A percentile compares a stretch with the other conserved stretches of the same genome.
phyloP scores from a whole-genome alignment of 2,329 filamentous ascomycete species.

The Verticillium tricorpus region DNA sequence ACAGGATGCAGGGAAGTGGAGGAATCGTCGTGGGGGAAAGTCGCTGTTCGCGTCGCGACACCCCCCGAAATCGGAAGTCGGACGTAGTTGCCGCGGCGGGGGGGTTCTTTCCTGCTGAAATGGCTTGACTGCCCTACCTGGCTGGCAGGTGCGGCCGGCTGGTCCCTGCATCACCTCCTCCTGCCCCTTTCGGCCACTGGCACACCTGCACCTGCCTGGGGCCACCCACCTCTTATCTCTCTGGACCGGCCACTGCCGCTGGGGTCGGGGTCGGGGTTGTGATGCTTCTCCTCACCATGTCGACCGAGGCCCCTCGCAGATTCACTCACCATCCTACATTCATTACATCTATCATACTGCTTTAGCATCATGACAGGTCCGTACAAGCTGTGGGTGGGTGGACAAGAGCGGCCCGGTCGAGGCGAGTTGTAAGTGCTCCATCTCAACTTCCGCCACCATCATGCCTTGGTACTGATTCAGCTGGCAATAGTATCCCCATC shows the following conservation, averaged over 20 bases:
- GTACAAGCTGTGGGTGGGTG: slow-evolving; percentile 20
- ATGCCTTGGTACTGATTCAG: slow-evolving; percentile 6
- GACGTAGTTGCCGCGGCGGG: too few relatives aligned
- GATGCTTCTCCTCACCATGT: neutral
- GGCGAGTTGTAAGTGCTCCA: slow-evolving; percentile 39
- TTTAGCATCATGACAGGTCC: slow-evolving; percentile 9
- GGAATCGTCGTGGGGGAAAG: neutral
- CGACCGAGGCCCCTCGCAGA: neutral
- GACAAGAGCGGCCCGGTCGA: slow-evolving; percentile 24
- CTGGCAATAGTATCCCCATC: slow-evolving; percentile 38
- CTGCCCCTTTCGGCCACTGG: slow-evolving; percentile 7
- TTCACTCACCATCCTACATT: neutral
- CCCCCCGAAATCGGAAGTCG: neutral
- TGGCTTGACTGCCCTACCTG: neutral
- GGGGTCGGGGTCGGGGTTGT: neutral
- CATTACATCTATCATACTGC: neutral
- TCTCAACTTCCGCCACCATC: neutral
- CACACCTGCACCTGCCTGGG: neutral
- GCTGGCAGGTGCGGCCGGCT: slow-evolving; percentile 2
- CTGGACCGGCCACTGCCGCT: neutral
- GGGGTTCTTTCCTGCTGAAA: neutral
- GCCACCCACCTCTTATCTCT: neutral
- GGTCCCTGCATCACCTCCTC: slow-evolving; percentile 2
- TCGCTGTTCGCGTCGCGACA: neutral
- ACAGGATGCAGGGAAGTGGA: neutral